Evolutionary conservation across 768 basidiomycete species (phyloP).

Genomic region (Lactifluus subvellereus): DNA sequence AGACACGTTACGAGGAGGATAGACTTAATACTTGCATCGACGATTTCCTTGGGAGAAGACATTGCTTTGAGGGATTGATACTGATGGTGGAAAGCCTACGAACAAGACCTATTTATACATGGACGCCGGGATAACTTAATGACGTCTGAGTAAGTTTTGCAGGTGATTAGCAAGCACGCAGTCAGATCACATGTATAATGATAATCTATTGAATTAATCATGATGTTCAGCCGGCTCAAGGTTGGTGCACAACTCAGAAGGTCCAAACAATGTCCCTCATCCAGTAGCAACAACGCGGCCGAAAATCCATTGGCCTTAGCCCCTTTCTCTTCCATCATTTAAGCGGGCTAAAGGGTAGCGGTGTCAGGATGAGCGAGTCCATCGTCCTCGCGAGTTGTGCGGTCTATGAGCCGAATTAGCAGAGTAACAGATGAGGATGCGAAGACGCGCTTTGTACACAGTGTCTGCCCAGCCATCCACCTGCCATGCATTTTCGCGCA

Average conservation of each 20-base stretch:
- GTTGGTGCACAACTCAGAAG: constrained; percentile 6
- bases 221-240: not conserved
- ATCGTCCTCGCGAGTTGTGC: constrained; percentile 79
- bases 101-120: not conserved
- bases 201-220: not conserved
- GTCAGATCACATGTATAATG: not conserved
- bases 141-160: not conserved
- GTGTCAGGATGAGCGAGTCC: constrained; percentile 79
- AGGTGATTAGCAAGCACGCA: not conserved
- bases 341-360: constrained; percentile 79
- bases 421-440: not conserved
- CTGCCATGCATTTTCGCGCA: constrained; percentile 87
- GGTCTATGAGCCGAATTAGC: constrained; percentile 49
- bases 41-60: constrained; percentile 11
- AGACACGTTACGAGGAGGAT: no score
- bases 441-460: constrained; percentile 67
- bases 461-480: constrained; percentile 95
- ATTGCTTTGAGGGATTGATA: not conserved
- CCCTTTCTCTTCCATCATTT: constrained; percentile 76
- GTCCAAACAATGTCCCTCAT: constrained; percentile 52
- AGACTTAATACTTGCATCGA: not conserved
- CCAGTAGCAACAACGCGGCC: constrained; percentile 78
- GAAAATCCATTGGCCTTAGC: constrained; percentile 91
- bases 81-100: not conserved
- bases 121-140: not conserved